Evolutionary conservation across 768 basidiomycete species (phyloP).

Genomic region (Royoungia palumana): DNA sequence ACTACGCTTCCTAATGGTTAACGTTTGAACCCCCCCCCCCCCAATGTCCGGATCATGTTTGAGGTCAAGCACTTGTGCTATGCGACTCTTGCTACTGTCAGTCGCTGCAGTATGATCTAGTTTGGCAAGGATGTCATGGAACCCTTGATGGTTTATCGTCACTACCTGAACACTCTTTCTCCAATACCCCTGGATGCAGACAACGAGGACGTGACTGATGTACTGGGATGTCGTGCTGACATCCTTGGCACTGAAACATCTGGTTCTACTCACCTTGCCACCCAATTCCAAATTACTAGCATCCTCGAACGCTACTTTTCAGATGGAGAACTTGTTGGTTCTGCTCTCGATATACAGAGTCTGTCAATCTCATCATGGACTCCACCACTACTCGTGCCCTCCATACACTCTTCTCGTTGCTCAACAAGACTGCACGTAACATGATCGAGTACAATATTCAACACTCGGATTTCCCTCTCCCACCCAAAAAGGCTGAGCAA

Average conservation of each 20-base stretch:
- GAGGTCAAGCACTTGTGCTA: conserved; percentile 98
- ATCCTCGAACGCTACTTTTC: conserved; percentile 82
- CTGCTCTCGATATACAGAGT: conserved; percentile 75
- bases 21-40: conserved; percentile 91
- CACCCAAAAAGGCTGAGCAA: conserved; percentile 79
- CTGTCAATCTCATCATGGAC: conserved; percentile 98
- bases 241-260: conserved; percentile 41
- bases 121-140: conserved; percentile 97
- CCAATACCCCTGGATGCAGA: conserved; percentile 80
- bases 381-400: conserved; percentile 90
- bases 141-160: conserved; percentile 84
- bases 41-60: conserved; percentile 99
- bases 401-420: conserved; percentile 95
- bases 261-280: conserved; percentile 60
- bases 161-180: conserved; percentile 79
- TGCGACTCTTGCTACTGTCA: conserved; percentile 96
- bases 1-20: conserved; percentile 94
- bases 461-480: conserved; percentile 91
- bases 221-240: conserved; percentile 60
- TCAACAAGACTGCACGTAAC: conserved; percentile 94
- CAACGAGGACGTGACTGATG: conserved; percentile 73
- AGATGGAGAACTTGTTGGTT: conserved; percentile 75
- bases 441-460: conserved; percentile 93
- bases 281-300: conserved; percentile 70
- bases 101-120: conserved; percentile 99